Conservation (phyloP, 768 basidiomycete species). For the Hygrophorus russula region DNA sequence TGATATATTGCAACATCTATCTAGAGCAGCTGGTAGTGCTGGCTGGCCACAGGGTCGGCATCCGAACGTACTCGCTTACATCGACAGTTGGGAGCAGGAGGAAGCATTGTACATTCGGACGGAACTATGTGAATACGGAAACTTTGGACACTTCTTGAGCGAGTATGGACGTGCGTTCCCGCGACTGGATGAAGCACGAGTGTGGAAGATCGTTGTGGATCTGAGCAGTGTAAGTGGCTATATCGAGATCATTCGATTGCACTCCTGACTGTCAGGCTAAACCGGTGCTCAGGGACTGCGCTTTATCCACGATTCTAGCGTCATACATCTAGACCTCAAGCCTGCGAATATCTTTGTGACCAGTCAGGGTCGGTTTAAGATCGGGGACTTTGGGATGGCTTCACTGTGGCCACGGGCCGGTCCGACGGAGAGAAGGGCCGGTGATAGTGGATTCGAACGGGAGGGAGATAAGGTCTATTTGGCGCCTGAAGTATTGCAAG, state of each 20-base stretch:
- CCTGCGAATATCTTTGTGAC: conserved; percentile 96
- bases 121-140: conserved; percentile 89
- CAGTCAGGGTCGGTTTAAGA: conserved; percentile 78
- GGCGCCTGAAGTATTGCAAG: conserved; percentile 91
- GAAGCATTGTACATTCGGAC: conserved; percentile 86
- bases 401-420: conserved; percentile 72
- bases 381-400: conserved; percentile 99
- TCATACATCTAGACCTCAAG: conserved; percentile 95
- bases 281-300: conserved; percentile 50
- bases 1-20: conserved; percentile 76
- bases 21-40: conserved; percentile 23
- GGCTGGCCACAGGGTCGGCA: conserved; percentile 35
- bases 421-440: conserved; percentile 13
- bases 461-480: conserved; percentile 97
- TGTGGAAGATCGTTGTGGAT: conserved; percentile 94
- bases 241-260: conserved; percentile 18
- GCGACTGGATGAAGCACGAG: conserved; percentile 78
- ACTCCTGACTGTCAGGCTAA: conserved; percentile 12
- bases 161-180: conserved; percentile 83
- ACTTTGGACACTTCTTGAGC: conserved; percentile 83
- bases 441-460: conserved; percentile 61
- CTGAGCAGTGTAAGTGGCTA: conserved; percentile 67
- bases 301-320: conserved; percentile 81
- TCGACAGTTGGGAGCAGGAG: conserved; percentile 95
- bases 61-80: conserved; percentile 77